Evolutionary conservation across 306 rosid species (phyloP), one percentile per base, ranked within the genome.

Genomic region (Rosa persica): DNA sequence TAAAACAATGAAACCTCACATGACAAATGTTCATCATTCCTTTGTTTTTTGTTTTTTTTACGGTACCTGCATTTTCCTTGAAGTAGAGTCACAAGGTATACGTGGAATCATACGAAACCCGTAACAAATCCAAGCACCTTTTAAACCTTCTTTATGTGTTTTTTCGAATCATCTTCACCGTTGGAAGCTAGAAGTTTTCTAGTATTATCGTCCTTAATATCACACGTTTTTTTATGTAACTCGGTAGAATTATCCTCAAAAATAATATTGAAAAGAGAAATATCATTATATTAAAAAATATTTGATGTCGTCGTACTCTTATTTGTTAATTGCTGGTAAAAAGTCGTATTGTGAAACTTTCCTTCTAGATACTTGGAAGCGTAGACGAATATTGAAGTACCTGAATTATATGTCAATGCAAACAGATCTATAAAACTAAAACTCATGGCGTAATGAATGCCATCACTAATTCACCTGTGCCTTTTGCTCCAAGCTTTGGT

Each of bases 401-500:
- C 9, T 61, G 30, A 30, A 13, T 23, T 58, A 27, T 30, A 25
- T 27, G 67, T 62, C 20, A 36, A 5, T 2, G 8, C 12, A 38
- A 17, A 38, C 11, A 76, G 30, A 30, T 36, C 12, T 67, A 20
- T 16, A 66, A 1, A 13, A 19, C 25, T 34, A 5, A 8, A 40
- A 34, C 30, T 44, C 52, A 36, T 66, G 43, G 57, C 23, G 82
- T 52, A 47, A 60, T 22, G 71, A 43, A 66, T 66, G 74, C 3
- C 55, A 72, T 82, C 54, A 54, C 71, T 25, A 44, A n/a, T 67
- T 46, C 36, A 48, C 23, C 23, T 5, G 8, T 72, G 20, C 15
- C 85, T 52, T 82, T 22, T 12, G 20, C 68, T 42, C 75, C 69
- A 72, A 81, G 78, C 48, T 76, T 19, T 72, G 75, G 65, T 51